Base-by-base conservation (phyloP, 257 asterid species). In the Verbascum thapsus region DNA sequence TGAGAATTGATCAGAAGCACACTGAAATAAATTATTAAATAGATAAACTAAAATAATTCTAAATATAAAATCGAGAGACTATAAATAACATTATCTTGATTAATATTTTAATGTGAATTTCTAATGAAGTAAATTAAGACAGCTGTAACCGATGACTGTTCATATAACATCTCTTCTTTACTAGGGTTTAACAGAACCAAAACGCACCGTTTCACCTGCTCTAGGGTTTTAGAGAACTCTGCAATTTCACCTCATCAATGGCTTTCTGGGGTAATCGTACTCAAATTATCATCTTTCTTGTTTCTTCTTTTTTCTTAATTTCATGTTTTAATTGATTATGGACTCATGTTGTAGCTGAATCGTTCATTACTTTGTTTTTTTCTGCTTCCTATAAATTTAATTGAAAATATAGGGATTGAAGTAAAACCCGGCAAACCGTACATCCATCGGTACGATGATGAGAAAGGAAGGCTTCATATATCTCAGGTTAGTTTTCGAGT, bases 401-500 rank as follows among this genome's bases (percentile, higher is more conserved):
- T 23, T 19, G 13, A 47, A 59, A 68, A 50, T 10, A 16, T 78
- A 90, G 99, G 99, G 45, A 71, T 84, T 64, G 96, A 92, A 82
- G 76, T 89, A 49, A 78, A 82, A 64, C 94, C 95, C 10, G 88
- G 87, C 51, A 75, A 77, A 71, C 88, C 95, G 0, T 85, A 73
- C 70, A 22, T 67, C 67, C 87, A 81, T 68, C 68, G 19, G 15
- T 66, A 67, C 13, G 83, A 73, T 1, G 64, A 48, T 6, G 85
- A 79, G 58, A 57, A 63, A 0, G 95, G 95, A 60, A 81, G 94
- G 67, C 99, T 92, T 60, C 99, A 75, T 64, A 7, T 92, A 34
- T 89, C 99, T 53, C 97, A 85, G 97, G 99, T 91, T 67, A 44
- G 74, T 67, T 12, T 47, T n/a, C n/a, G n/a, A n/a, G n/a, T n/a